Base-by-base conservation (phyloP, 2,329 filamentous ascomycete genomes). In the Colletotrichum eleusines region DNA sequence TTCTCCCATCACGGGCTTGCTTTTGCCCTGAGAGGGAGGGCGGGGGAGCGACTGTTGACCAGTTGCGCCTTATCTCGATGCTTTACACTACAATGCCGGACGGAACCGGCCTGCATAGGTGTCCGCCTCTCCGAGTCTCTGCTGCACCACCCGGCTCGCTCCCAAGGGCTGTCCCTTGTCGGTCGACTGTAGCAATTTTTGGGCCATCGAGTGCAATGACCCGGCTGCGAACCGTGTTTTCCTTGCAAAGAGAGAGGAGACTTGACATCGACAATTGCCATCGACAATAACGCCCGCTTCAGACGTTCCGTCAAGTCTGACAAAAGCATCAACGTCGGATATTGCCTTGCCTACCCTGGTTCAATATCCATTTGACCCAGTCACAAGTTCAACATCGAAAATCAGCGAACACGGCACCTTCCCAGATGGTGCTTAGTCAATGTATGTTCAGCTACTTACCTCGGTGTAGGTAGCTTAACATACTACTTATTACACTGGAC, bases 231-330 rank as follows among this genome's bases (percentile, higher is more conserved):
- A 57, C 54, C 35, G 42, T 46, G 48, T 35, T 42, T 62, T 61
- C 63, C 63, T 62, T 67, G 63, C 7, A 7, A 57, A 67, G 58
- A 70, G 57, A 58, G 38, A 57, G 50, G 63, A 51, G 55, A 70
- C 60, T 67, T 40, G 44, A 53, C 50, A 62, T 57, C 40, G 51
- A 67, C 51, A 58, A 38, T 67, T 58, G 63, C 57, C 57, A 58
- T 51, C 28, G 33, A 44, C 38, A 64, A 46, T 44, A 64, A 46
- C 42, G 59, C 61, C 28, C 63, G 57, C 31, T 38, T 58, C 23
- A 26, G 44, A 7, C 31, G 31, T 33, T 48, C 14, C 18, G 5
- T 40, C 12, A 50, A 18, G 20, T 40, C 59, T 59, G 58, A 44
- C 42, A 61, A 18, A 57, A 51, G 67, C 63, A 61, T 54, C 63